A percentile compares a stretch with the other conserved stretches of the same genome.
These are phyloP conservation scores for Trichoderma sp. DNA, from an alignment of 2,329 filamentous ascomycete genomes.

Conservation along the genomic window DNA sequence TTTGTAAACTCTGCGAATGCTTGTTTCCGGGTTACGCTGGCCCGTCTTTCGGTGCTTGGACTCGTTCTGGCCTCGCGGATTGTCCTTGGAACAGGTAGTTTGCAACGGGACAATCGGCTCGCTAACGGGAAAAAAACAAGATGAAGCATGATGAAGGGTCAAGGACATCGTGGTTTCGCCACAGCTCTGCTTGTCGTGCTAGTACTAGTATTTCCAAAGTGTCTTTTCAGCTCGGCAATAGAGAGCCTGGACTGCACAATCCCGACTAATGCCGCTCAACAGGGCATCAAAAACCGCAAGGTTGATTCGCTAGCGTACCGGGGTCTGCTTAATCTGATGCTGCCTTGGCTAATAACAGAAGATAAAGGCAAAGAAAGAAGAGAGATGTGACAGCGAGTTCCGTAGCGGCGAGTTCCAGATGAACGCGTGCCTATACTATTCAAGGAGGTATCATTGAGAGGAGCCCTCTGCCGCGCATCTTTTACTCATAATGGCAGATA, in stretches of 20 bases:
- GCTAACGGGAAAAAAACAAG: neutral
- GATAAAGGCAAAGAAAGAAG: neutral
- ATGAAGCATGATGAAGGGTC: neutral
- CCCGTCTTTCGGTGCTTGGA: neutral
- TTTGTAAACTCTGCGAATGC: neutral
- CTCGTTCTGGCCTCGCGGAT: neutral
- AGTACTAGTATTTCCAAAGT: neutral
- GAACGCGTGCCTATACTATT: neutral
- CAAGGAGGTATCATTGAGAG: neutral
- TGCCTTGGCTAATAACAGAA: neutral
- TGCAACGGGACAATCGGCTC: neutral
- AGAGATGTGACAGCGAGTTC: neutral
- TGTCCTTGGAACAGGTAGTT: neutral
- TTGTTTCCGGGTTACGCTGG: neutral
- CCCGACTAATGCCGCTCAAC: neutral
- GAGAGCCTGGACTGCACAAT: neutral
- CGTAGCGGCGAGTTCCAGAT: neutral
- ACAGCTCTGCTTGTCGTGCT: neutral
- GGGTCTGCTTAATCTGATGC: neutral
- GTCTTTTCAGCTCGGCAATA: neutral
- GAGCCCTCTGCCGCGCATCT: neutral
- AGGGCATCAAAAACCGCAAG: neutral
- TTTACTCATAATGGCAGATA: conserved; percentile 1
- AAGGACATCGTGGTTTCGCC: neutral
- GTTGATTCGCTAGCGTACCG: neutral